Evolutionary conservation across 495 filamentous ascomycete genomes (phyloP).

Genomic region (Penicillium daleae): DNA sequence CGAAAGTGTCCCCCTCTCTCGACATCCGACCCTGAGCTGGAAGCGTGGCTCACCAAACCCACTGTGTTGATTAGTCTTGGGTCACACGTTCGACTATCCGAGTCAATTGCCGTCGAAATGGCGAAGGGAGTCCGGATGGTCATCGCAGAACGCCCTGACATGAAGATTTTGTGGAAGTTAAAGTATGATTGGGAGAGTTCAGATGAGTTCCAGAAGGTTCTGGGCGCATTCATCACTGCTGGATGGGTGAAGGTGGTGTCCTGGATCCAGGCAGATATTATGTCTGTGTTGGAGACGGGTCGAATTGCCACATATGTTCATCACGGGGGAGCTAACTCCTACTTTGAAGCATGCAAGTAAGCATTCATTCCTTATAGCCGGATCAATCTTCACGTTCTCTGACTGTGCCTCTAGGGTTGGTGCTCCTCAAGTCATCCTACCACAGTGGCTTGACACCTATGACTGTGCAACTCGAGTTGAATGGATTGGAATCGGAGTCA

Average conservation of each 20-base stretch:
- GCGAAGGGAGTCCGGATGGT: conserved; percentile 39
- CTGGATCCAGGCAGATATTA: conserved; percentile 54
- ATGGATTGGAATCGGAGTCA: conserved; percentile 53
- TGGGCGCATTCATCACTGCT: conserved; percentile 23
- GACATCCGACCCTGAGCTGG: conserved; percentile 46
- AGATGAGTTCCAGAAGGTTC: conserved; percentile 14
- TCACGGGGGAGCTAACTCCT: conserved; percentile 59
- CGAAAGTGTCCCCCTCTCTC: conserved; percentile 37
- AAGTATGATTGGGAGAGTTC: conserved; percentile 33
- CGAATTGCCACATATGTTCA: conserved; percentile 53
- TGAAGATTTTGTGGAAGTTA: conserved; percentile 57
- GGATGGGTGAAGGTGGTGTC: conserved; percentile 31
- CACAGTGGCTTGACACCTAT: conserved; percentile 55
- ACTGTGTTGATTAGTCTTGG: conserved; percentile 57
- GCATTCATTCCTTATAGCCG: conserved; percentile 6
- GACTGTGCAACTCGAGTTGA: conserved; percentile 53
- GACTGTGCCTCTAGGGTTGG: conserved; percentile 39
- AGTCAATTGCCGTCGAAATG: conserved; percentile 41
- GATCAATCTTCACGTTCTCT: background rate
- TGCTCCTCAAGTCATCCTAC: conserved; percentile 54
- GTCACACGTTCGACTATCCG: conserved; percentile 41
- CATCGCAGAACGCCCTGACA: conserved; percentile 29
- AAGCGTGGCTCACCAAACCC: conserved; percentile 48
- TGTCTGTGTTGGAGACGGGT: conserved; percentile 49
- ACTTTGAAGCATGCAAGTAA: conserved; percentile 56